Percentiles rank a stretch among this genome's conserved stretches.
These are phyloP conservation scores for Aspergillus sp. DNA, from an alignment of 2,329 filamentous ascomycete genomes.

Conservation along the genomic window DNA sequence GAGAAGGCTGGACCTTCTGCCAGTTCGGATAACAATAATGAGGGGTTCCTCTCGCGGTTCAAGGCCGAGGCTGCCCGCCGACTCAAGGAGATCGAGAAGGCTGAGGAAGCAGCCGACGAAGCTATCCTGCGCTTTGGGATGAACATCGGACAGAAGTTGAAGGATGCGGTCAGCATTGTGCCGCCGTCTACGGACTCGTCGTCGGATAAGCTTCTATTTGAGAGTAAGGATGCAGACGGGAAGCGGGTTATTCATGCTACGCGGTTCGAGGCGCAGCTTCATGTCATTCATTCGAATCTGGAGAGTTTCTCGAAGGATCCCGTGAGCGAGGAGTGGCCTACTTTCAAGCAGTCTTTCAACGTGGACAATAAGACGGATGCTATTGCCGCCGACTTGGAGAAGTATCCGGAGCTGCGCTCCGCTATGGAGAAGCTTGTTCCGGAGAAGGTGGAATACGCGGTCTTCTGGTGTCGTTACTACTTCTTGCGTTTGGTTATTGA, in stretches of 20 bases:
- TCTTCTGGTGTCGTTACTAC: slow-evolving; percentile 95
- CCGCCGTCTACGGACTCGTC: slow-evolving; percentile 62
- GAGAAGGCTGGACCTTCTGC: slow-evolving; percentile 21
- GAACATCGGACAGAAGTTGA: slow-evolving; percentile 85
- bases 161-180: slow-evolving; percentile 85
- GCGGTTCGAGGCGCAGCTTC: slow-evolving; percentile 90
- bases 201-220: slow-evolving; percentile 75
- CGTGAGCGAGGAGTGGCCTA: slow-evolving; percentile 69
- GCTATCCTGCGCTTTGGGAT: slow-evolving; percentile 87
- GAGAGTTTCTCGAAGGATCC: slow-evolving; percentile 85
- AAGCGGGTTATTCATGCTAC: slow-evolving; percentile 95
- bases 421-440: slow-evolving; percentile 98
- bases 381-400: slow-evolving; percentile 79
- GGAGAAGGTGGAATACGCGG: slow-evolving; percentile 80
- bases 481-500: slow-evolving; percentile 91
- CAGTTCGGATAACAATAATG: slow-evolving; percentile 36
- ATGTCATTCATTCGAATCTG: slow-evolving; percentile 85
- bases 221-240: slow-evolving; percentile 85
- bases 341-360: slow-evolving; percentile 74
- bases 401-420: slow-evolving; percentile 78
- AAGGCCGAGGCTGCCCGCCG: slow-evolving; percentile 76
- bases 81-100: slow-evolving; percentile 83
- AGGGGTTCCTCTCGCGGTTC: slow-evolving; percentile 73
- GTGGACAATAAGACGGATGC: slow-evolving; percentile 81
- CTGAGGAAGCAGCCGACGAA: slow-evolving; percentile 95